Percentiles rank a stretch among this genome's conserved stretches.
These are phyloP conservation scores for Laetiporus sulphureus DNA, from an alignment of 1,284 basidiomycete genomes.

Conservation along the genomic window DNA sequence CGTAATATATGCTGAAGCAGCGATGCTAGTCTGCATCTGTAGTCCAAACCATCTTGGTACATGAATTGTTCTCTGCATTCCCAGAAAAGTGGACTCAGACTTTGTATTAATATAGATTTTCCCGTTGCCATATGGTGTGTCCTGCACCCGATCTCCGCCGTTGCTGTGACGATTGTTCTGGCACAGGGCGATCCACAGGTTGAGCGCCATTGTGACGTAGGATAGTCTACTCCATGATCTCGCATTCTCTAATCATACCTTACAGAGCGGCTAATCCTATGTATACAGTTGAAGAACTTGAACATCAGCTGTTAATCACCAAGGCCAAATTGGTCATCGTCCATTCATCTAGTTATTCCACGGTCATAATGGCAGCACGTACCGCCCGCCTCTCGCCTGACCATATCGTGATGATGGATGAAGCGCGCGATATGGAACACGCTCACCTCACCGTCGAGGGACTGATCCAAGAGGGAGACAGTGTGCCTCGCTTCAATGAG, in stretches of 20 bases:
- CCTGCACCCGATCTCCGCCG: no score
- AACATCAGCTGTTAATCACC: slow-evolving; percentile 46
- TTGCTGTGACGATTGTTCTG: no score
- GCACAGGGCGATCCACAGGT: slow-evolving; percentile 48
- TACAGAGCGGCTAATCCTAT: slow-evolving; percentile 50
- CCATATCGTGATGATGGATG: slow-evolving; percentile 45
- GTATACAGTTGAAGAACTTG: slow-evolving; percentile 50
- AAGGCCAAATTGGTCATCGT: slow-evolving; percentile 47
- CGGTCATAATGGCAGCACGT: slow-evolving; percentile 42
- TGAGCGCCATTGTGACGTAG: slow-evolving; percentile 57
- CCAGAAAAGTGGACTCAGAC: no score
- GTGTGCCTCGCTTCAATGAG: slow-evolving; percentile 40
- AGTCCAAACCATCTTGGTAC: slow-evolving; percentile 26
- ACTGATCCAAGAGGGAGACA: slow-evolving; percentile 49
- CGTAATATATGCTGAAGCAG: neutral
- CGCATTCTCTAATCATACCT: no score
- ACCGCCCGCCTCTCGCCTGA: slow-evolving; percentile 40
- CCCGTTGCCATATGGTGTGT: slow-evolving; percentile 50
- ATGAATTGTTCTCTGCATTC: no score
- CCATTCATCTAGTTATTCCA: slow-evolving; percentile 40
- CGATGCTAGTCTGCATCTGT: slow-evolving; percentile 25
- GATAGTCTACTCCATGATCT: no score
- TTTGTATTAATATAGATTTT: slow-evolving; percentile 60
- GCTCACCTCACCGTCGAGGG: slow-evolving; percentile 38
- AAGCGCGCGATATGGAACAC: slow-evolving; percentile 7